Evolutionary conservation across 1,284 basidiomycete species (phyloP).

Genomic region (Tylopilus sp.): DNA sequence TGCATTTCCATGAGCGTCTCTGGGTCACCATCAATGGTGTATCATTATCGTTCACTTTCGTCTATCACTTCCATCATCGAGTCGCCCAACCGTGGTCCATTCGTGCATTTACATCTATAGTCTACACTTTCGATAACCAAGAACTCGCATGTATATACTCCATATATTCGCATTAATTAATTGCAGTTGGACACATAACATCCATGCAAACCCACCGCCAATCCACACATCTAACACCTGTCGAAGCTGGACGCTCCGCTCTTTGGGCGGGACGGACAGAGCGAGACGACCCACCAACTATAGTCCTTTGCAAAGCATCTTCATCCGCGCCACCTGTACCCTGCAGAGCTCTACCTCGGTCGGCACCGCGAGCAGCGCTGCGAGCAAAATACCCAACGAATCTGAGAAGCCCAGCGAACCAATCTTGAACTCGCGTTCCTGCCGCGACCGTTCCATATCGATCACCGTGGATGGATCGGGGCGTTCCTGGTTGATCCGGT

Average conservation of each 20-base stretch:
- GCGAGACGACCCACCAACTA: conserved; percentile 29
- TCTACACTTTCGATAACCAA: too few species aligned
- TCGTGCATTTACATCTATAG: too few species aligned
- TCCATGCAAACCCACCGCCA: background rate
- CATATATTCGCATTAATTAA: background rate
- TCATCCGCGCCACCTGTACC: conserved; percentile 68
- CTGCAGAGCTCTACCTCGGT: conserved; percentile 78
- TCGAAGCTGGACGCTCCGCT: too few species aligned
- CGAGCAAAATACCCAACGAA: conserved; percentile 72
- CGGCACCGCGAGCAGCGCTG: conserved; percentile 76
- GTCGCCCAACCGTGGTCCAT: too few species aligned
- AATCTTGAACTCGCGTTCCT: conserved; percentile 84
- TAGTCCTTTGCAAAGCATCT: conserved; percentile 65
- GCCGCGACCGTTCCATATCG: conserved; percentile 54
- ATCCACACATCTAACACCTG: too few species aligned
- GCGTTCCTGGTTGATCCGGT: conserved; percentile 74
- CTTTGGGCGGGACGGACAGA: too few species aligned
- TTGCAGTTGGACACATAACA: background rate
- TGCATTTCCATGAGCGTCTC: background rate
- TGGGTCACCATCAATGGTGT: too few species aligned
- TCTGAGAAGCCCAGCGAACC: conserved; percentile 80
- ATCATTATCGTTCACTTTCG: too few species aligned
- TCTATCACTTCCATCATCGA: too few species aligned
- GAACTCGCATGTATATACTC: background rate
- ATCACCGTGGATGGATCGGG: conserved; percentile 40